Conservation (phyloP, 345 rosid genomes). For the Pistacia vera region DNA sequence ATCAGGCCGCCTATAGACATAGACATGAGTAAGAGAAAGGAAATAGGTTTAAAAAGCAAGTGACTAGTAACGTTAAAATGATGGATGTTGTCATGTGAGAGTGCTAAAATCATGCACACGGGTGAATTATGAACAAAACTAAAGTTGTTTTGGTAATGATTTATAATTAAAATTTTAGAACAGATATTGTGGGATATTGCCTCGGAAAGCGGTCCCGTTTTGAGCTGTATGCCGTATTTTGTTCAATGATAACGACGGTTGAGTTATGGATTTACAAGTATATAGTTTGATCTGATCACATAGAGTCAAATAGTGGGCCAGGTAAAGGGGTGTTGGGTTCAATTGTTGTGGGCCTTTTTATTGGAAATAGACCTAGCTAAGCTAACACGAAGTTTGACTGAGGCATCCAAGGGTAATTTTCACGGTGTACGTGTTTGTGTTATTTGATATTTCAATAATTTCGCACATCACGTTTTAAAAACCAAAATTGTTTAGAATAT, state of each 20-base stretch:
- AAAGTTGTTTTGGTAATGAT: not conserved
- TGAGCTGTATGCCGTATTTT: not conserved
- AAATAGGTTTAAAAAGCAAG: not conserved
- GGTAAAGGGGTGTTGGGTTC: not conserved
- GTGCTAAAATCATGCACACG: not conserved
- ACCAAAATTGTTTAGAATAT: not conserved
- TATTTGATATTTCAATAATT: not conserved
- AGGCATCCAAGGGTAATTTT: not conserved
- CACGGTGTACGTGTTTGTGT: not conserved
- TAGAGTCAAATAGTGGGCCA: slow-evolving; percentile 7
- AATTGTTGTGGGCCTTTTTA: not conserved
- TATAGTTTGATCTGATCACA: not conserved
- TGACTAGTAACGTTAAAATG: not conserved
- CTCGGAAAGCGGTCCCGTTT: not conserved
- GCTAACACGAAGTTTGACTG: not conserved
- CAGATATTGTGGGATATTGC: slow-evolving; percentile 12
- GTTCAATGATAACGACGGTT: not conserved
- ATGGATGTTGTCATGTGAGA: not conserved
- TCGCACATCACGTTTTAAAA: not conserved
- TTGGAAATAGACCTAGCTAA: not conserved
- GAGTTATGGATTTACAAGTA: too few species aligned
- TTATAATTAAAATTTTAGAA: not conserved
- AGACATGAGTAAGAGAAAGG: not conserved
- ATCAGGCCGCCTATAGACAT: not conserved
- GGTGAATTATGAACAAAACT: not conserved